Evolutionary conservation across 192 early-diverging fungal species (phyloP), one percentile per base, ranked within the genome.

Genomic region (Jimgerdemannia lactiflua): DNA sequence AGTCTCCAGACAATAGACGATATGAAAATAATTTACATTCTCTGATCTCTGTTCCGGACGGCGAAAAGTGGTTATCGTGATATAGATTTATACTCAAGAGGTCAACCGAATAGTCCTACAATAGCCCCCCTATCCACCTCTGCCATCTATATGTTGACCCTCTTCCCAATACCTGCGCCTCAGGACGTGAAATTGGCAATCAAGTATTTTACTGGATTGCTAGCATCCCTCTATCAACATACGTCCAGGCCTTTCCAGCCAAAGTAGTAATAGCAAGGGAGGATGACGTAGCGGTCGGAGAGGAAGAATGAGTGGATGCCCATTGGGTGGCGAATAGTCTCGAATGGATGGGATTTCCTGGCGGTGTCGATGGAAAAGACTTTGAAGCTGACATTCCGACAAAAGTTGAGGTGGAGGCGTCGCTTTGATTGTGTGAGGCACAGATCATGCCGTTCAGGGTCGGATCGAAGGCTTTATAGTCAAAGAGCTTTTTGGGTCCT

Each of bases 221-320:
- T 29, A 1, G 29, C 29, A 29, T 29, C 29, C 29, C 29, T 29
- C 29, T 29, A 29, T 29, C 29, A 29, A 29, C 29, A 29, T 29
- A 29, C 74, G 44, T 78, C 78, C n/a, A 78, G 59, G 10, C 80
- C 86, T 20, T 75, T 78, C 70, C 70, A 82, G n/a, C 70, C 78
- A 7, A 77, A 86, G 42, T 75, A 76, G 65, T 87, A 84, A 39
- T 77, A 83, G 43, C 82, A 80, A 39, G 85, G 85, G 9, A 86
- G 67, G 65, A 88, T 76, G 64, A 88, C 75, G 71, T 81, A 87
- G 10, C 74, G 73, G 42, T 79, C 76, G 8, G 87, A 85, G 71
- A 80, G 71, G 17, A 75, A 77, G 73, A 88, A 88, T 0, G 85
- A 83, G 70, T 88, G 87, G 7, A 86, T 81, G 71, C 74, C 69